Conservation (phyloP, 2,329 filamentous ascomycete genomes). For the Metarhizium anisopliae region DNA sequence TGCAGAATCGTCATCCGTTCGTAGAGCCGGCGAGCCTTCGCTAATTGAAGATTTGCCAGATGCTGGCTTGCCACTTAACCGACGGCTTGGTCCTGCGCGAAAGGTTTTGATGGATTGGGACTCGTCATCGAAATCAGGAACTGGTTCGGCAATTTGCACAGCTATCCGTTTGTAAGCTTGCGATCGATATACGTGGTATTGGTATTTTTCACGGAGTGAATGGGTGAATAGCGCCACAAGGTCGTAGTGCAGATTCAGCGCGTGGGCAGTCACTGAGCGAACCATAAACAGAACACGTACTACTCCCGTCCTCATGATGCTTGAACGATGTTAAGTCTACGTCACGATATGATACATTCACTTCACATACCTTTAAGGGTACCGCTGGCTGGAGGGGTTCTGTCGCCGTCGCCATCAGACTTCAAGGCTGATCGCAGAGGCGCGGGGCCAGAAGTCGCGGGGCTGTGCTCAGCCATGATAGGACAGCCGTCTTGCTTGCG, state of each 20-base stretch:
- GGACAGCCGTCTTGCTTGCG: background rate
- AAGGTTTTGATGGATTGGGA: constrained; percentile 20
- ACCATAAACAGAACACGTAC: background rate
- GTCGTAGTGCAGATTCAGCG: background rate
- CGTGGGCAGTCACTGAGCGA: background rate
- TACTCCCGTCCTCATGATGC: background rate
- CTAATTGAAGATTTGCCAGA: constrained; percentile 38
- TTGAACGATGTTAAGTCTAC: background rate
- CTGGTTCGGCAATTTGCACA: constrained; percentile 50
- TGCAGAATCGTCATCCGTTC: constrained; percentile 18
- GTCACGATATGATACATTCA: background rate
- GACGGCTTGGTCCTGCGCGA: constrained; percentile 22
- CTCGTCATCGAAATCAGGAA: constrained; percentile 26
- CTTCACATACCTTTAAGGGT: constrained; percentile 31
- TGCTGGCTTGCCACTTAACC: constrained; percentile 24
- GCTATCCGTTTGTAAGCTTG: constrained; percentile 25
- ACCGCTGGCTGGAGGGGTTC: constrained; percentile 25
- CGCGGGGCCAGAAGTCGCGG: constrained; percentile 13
- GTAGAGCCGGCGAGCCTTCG: constrained; percentile 19
- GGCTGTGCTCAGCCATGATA: constrained; percentile 18
- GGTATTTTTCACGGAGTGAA: background rate
- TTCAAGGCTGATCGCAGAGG: constrained; percentile 36
- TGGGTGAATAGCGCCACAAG: background rate
- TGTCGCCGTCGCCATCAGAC: constrained; percentile 31
- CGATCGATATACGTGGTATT: background rate